phyloP scores from a whole-genome alignment of 225 moss, liverwort and hornwort genomes.

The Rhytidiadelphus loreus region DNA sequence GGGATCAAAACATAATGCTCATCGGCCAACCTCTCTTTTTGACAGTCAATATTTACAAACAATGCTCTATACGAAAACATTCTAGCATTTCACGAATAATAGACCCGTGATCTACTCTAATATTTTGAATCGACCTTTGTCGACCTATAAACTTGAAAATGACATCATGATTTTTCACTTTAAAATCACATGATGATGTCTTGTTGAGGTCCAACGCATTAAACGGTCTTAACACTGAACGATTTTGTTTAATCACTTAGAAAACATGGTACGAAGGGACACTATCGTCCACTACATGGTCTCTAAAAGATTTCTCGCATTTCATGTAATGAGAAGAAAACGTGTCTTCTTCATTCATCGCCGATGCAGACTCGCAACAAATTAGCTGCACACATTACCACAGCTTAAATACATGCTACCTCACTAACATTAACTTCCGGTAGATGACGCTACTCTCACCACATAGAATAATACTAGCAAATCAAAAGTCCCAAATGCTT shows the following conservation, averaged over 20 bases:
- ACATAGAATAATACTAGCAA: background rate
- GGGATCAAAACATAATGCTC: background rate
- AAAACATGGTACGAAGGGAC: background rate
- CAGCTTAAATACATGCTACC: background rate
- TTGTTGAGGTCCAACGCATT: background rate
- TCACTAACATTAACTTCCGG: background rate
- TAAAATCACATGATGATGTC: background rate
- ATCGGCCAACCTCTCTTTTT: background rate
- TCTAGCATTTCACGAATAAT: background rate
- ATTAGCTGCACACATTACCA: background rate
- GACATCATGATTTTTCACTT: background rate
- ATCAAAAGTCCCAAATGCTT: background rate
- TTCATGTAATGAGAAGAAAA: background rate
- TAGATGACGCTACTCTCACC: background rate
- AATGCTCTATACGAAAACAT: background rate
- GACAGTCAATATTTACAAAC: background rate
- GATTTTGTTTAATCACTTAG: background rate
- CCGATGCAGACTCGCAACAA: background rate
- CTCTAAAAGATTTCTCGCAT: background rate
- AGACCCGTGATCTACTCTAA: background rate
- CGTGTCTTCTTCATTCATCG: background rate
- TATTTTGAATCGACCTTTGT: background rate
- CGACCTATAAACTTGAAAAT: background rate
- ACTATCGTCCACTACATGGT: background rate
- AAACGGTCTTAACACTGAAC: background rate